Conservation (phyloP, 345 rosid genomes). For the Noccaea bulbosa region DNA sequence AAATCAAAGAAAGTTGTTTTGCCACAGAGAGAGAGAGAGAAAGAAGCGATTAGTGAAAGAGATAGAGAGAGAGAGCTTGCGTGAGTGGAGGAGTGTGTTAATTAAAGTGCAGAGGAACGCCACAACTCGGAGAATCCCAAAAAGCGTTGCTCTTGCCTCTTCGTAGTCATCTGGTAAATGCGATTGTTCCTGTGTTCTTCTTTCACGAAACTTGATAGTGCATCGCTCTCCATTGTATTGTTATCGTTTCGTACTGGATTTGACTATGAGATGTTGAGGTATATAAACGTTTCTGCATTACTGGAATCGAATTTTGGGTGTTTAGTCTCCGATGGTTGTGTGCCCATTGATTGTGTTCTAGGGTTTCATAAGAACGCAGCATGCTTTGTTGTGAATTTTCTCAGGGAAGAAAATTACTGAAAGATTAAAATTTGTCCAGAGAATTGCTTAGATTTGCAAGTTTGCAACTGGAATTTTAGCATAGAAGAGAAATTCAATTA, state of each 20-base stretch:
- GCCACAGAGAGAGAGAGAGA: conserved; percentile 17
- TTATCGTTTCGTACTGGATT: conserved; percentile 19
- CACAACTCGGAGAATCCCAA: conserved; percentile 30
- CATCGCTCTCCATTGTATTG: conserved; percentile 24
- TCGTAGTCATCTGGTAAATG: conserved; percentile 34
- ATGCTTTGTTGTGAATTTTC: conserved; percentile 13
- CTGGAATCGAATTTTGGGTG: conserved; percentile 32
- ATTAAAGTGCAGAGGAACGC: conserved; percentile 30
- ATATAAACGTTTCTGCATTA: conserved; percentile 27
- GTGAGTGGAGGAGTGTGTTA: conserved; percentile 23
- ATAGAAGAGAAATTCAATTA: not conserved
- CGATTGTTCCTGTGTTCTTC: conserved; percentile 36
- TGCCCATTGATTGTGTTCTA: conserved; percentile 33
- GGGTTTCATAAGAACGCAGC: conserved; percentile 32
- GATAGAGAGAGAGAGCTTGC: conserved; percentile 18
- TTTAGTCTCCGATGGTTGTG: conserved; percentile 34
- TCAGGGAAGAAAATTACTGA: conserved; percentile 6
- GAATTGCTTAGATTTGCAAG: conserved; percentile 21
- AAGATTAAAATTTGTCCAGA: conserved; percentile 1
- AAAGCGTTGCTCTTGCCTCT: conserved; percentile 11
- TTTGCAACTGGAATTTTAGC: conserved; percentile 4
- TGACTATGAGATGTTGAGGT: conserved; percentile 17
- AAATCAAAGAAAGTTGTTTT: conserved; percentile 35
- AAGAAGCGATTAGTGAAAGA: conserved; percentile 4
- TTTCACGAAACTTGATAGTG: conserved; percentile 18